Base-by-base conservation (phyloP, 2,329 filamentous ascomycete species). In the Chrysoporthe austroafricana region DNA sequence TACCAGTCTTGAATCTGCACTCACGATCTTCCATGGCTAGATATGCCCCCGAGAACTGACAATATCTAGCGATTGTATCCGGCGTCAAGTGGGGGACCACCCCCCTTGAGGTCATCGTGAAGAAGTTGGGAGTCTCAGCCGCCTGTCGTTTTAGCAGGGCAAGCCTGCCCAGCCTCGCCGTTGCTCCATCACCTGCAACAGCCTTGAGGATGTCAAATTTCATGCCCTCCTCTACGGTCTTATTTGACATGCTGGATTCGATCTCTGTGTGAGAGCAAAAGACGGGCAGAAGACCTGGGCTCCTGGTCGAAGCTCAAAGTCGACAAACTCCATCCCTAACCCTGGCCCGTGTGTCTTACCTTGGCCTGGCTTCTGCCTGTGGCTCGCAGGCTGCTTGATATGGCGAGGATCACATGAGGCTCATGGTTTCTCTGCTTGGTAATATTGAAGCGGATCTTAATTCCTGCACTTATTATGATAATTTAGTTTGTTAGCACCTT, bases 21-120 rank as follows among this genome's bases (percentile, higher is more conserved):
- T 79, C 84, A 97, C 96, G 98, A 79, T 99, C 96, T 83, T 99
- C 96, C 39, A 98, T 81, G 0, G 91, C 92, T 74, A 96, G 83
- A 76, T 97, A 97, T 3, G 92, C 84, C 36, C 91, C 91, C 39
- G 83, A 82, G 68, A 96, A 83, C 5, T 85, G 77, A 0, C 90
- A 89, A 73, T 91, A 83, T 66, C 88, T 89, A 52, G 80, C 77
- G 71, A 96, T 83, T 70, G 91, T 91, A 81, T 99, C 96, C 50
- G 94, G 94, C 3, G 94, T 92, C 71, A 99, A 80, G 80, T 99
- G 96, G 63, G 96, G 94, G 46, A 98, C 83, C 1, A 87, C 88
- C 32, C 96, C 96, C 74, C 96, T 87, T 44, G 96, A 97, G 3
- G 92, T 91, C 72, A 91, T 84, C 62, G 88, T 90, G 68, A 97